phyloP scores from a whole-genome alignment of 2,329 filamentous ascomycete genomes.

The Colletotrichum liriopes region DNA sequence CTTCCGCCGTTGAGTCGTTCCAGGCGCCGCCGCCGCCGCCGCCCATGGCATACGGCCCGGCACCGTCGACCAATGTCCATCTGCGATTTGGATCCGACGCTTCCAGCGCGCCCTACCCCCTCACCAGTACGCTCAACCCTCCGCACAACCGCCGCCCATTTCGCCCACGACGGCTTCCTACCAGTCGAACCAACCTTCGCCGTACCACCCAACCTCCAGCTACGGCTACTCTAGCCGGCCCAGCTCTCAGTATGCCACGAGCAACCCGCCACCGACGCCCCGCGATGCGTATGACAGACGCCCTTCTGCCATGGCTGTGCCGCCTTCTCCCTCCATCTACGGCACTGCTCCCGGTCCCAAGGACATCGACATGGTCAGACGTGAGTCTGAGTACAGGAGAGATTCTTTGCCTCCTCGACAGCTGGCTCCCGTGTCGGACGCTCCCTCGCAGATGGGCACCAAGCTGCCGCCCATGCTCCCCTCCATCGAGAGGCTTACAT shows the following conservation, averaged over 20 bases:
- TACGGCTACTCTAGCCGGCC: conserved; percentile 51
- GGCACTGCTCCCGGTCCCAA: not conserved
- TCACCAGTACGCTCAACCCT: conserved; percentile 49
- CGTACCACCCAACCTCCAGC: conserved; percentile 60
- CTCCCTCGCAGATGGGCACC: conserved; percentile 50
- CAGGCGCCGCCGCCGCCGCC: conserved; percentile 54
- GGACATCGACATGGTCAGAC: conserved; percentile 18
- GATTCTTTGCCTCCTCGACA: conserved; percentile 49
- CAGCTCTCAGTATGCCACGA: conserved; percentile 51
- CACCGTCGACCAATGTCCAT: conserved; percentile 46
- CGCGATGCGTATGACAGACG: conserved; percentile 57
- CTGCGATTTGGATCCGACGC: conserved; percentile 57
- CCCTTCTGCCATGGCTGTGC: conserved; percentile 54
- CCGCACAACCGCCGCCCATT: conserved; percentile 51
- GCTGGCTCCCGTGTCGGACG: conserved; percentile 51
- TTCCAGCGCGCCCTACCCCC: conserved; percentile 57
- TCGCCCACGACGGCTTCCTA: conserved; percentile 53
- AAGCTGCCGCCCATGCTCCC: conserved; percentile 26
- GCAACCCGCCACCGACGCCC: conserved; percentile 49
- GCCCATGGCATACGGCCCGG: conserved; percentile 49
- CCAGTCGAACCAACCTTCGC: conserved; percentile 55
- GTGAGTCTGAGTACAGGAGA: conserved; percentile 42
- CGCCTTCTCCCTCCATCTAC: conserved; percentile 56
- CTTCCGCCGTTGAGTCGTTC: conserved; percentile 65
- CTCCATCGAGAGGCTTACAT: conserved; percentile 12